A percentile compares a stretch with the other conserved stretches of the same genome.
Conservation (phyloP, 2,329 filamentous ascomycete genomes). For the Cordyceps farinosa region DNA sequence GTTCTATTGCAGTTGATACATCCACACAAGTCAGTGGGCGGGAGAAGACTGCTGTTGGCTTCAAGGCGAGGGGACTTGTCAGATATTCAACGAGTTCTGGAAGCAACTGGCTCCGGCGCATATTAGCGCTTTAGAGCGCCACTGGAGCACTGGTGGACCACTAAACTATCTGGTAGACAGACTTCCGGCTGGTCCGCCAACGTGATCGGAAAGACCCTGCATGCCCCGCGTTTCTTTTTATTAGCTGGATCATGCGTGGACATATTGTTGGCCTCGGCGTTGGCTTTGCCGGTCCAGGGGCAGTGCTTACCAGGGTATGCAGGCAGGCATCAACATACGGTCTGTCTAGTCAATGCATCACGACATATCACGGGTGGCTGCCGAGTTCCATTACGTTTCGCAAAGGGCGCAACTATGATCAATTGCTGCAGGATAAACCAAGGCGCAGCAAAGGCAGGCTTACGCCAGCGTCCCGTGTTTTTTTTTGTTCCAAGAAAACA, state of each 20-base stretch:
- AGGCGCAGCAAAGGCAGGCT: background rate
- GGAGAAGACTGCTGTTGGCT: background rate
- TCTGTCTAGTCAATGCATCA: background rate
- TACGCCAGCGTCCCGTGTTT: background rate
- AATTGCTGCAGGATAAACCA: constrained; percentile 3
- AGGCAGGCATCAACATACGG: background rate
- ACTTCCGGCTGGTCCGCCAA: constrained; percentile 8
- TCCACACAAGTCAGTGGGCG: background rate
- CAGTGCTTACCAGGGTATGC: background rate
- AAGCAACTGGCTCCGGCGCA: background rate
- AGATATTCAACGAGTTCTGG: background rate
- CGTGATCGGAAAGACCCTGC: constrained; percentile 17
- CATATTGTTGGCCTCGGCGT: background rate
- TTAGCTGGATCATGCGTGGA: background rate
- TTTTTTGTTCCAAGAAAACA: constrained; percentile 7
- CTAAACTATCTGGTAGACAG: background rate
- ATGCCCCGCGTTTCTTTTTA: constrained; percentile 12
- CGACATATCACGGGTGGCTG: background rate
- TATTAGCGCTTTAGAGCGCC: background rate
- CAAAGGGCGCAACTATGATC: background rate
- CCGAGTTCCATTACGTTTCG: background rate
- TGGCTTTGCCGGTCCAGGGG: background rate
- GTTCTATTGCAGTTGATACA: background rate
- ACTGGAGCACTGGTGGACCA: background rate
- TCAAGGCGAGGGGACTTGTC: background rate